Conservation (phyloP, 352 stramenopile species). For the Phytophthora brassicae region DNA sequence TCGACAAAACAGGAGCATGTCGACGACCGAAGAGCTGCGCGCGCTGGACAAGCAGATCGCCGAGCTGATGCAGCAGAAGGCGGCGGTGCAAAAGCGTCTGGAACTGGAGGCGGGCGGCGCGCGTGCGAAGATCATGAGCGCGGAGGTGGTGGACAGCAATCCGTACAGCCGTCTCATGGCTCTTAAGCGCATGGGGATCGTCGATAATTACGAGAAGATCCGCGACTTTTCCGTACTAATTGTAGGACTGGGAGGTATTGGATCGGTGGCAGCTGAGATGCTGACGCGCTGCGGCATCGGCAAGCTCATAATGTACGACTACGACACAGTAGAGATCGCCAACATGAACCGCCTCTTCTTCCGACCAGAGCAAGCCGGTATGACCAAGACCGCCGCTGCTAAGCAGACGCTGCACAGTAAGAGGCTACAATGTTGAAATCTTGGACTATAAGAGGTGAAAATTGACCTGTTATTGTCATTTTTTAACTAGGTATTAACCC, state of each 20-base stretch:
- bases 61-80: slow-evolving; percentile 76
- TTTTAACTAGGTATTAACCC: slow-evolving; percentile 76
- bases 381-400: slow-evolving; percentile 86
- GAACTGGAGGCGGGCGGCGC: slow-evolving; percentile 39
- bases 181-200: slow-evolving; percentile 90
- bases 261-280: slow-evolving; percentile 89
- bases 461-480: neutral
- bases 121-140: slow-evolving; percentile 62
- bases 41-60: slow-evolving; percentile 73
- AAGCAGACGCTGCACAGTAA: slow-evolving; percentile 86
- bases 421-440: neutral
- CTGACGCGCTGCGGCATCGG: slow-evolving; percentile 88
- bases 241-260: slow-evolving; percentile 85
- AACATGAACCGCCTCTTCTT: slow-evolving; percentile 94
- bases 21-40: slow-evolving; percentile 49
- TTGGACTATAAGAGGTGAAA: neutral
- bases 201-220: slow-evolving; percentile 89
- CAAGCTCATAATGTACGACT: slow-evolving; percentile 91
- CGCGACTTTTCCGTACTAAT: slow-evolving; percentile 79
- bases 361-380: slow-evolving; percentile 80
- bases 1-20: neutral
- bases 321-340: slow-evolving; percentile 88
- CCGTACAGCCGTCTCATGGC: slow-evolving; percentile 90
- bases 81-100: slow-evolving; percentile 49
- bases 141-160: slow-evolving; percentile 84